A percentile compares a stretch with the other conserved stretches of the same genome.
These are phyloP conservation scores for Oenanthe sinensis DNA, from an alignment of 129 eudicot genomes.

Conservation along the genomic window DNA sequence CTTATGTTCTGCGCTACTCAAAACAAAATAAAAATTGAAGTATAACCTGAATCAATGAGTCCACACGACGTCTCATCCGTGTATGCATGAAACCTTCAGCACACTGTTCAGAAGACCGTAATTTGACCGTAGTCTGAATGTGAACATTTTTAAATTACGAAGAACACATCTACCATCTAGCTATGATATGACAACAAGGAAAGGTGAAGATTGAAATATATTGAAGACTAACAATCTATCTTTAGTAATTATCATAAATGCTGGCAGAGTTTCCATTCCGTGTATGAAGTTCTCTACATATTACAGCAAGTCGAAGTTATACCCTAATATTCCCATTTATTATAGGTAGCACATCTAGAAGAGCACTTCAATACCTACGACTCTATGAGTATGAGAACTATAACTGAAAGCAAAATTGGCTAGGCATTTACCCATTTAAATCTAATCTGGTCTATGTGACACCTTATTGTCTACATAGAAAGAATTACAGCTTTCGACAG, in stretches of 20 bases:
- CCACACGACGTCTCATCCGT: slow-evolving; percentile 96
- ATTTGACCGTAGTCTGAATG: not conserved
- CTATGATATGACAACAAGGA: not conserved
- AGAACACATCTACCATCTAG: not conserved
- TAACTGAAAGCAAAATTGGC: not conserved
- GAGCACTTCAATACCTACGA: not conserved
- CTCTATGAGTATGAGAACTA: not conserved
- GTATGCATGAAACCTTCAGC: slow-evolving; percentile 97
- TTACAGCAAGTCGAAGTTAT: not conserved
- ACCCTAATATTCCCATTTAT: not conserved
- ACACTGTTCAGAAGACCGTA: slow-evolving; percentile 36
- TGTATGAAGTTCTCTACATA: not conserved
- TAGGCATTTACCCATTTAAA: not conserved
- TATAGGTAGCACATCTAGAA: not conserved
- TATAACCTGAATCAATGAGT: slow-evolving; percentile 74
- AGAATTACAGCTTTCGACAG: not conserved
- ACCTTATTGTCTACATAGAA: not conserved
- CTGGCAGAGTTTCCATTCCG: not conserved
- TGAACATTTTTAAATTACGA: not conserved
- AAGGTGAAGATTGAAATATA: not conserved
- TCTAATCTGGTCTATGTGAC: not conserved
- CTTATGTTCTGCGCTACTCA: not conserved
- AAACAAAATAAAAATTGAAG: not conserved
- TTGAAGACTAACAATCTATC: too few species aligned
- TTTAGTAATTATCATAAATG: not conserved